Evolutionary conservation across 176 grass and related monocot species (phyloP).

Genomic region (Alopecurus myosuroides): DNA sequence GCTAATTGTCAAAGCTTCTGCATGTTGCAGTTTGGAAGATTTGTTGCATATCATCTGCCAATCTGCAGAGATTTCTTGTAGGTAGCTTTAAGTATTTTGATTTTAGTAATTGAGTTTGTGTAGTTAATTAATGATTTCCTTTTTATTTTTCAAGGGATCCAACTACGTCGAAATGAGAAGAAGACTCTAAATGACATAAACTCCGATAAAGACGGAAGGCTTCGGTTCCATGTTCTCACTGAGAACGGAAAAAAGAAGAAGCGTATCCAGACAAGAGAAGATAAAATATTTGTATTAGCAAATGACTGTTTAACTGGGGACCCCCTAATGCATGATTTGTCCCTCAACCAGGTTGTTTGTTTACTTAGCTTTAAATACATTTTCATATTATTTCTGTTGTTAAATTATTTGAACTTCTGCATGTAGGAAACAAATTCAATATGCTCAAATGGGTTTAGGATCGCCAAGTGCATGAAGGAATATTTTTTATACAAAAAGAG

Average conservation of each 20-base stretch:
- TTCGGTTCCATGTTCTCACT: slow-evolving; percentile 70
- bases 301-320: slow-evolving; percentile 95
- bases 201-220: slow-evolving; percentile 73
- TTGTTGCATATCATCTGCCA: slow-evolving; percentile 72
- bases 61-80: slow-evolving; percentile 92
- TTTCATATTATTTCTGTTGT: slow-evolving; percentile 10
- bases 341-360: slow-evolving; percentile 66
- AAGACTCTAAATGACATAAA: slow-evolving; percentile 90
- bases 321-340: slow-evolving; percentile 80
- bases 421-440: slow-evolving; percentile 77
- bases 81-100: slow-evolving; percentile 32
- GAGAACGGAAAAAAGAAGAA: slow-evolving; percentile 88
- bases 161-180: slow-evolving; percentile 91
- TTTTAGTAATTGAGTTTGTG: background rate
- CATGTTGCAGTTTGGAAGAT: slow-evolving; percentile 80
- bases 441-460: slow-evolving; percentile 80
- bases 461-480: slow-evolving; percentile 97
- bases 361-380: slow-evolving; percentile 6
- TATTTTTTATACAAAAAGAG: slow-evolving; percentile 81
- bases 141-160: slow-evolving; percentile 71
- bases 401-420: slow-evolving; percentile 22
- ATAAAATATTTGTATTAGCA: slow-evolving; percentile 85
- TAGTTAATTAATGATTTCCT: background rate
- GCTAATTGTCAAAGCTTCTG: slow-evolving; percentile 82
- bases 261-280: slow-evolving; percentile 86